A percentile compares a stretch with the other conserved stretches of the same genome.
These are phyloP conservation scores for Xylariomycetidae sp. DNA, from an alignment of 2,329 filamentous ascomycete species.

Conservation along the genomic window DNA sequence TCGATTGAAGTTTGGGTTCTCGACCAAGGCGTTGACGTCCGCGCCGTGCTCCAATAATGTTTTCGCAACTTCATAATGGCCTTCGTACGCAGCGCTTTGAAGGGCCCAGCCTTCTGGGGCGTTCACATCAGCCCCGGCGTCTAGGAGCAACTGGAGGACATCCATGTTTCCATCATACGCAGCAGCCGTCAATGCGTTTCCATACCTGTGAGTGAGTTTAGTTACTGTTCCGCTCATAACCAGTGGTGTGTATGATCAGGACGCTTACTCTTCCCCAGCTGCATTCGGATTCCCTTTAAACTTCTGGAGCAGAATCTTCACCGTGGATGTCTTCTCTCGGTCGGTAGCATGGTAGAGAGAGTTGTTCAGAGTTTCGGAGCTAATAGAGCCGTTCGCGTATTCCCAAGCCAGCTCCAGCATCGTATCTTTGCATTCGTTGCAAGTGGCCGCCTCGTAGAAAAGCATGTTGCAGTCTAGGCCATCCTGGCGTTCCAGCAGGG, in stretches of 20 bases:
- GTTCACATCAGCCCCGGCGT: constrained; percentile 29
- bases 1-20: constrained; percentile 21
- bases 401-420: constrained; percentile 32
- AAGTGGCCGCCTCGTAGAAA: constrained; percentile 28
- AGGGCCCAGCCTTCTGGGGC: constrained; percentile 30
- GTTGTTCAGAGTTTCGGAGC: constrained; percentile 23
- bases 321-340: constrained; percentile 30
- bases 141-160: constrained; percentile 27
- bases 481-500: constrained; percentile 27
- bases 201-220: constrained; percentile 21
- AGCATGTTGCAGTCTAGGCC: constrained; percentile 29
- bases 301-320: constrained; percentile 28
- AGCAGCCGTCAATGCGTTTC: constrained; percentile 32
- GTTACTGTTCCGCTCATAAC: constrained; percentile 4
- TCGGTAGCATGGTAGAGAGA: constrained; percentile 35
- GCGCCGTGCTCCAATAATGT: constrained; percentile 30
- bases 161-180: constrained; percentile 31
- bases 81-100: constrained; percentile 30
- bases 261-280: constrained; percentile 31
- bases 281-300: constrained; percentile 33
- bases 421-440: constrained; percentile 28
- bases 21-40: constrained; percentile 27
- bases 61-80: constrained; percentile 29
- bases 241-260: not conserved
- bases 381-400: constrained; percentile 29